These are phyloP conservation scores for Spathaspora gorwiae DNA, from an alignment of 805 yeast species.

Conservation along the genomic window DNA sequence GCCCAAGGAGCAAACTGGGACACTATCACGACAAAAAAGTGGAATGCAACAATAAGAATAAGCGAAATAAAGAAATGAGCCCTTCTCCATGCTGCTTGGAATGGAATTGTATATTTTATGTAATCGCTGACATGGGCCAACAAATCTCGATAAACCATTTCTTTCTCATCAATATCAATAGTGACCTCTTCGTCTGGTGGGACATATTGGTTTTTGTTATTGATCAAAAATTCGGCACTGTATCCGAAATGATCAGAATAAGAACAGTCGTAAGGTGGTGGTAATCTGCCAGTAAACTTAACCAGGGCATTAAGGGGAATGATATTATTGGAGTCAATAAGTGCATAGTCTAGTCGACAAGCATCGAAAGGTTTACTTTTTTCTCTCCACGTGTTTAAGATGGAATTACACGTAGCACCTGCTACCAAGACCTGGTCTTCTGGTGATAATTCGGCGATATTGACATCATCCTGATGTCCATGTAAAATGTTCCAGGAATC, in stretches of 20 bases:
- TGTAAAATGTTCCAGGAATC: conserved; percentile 81
- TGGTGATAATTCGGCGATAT: conserved; percentile 24
- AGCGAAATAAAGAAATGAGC: conserved; percentile 56
- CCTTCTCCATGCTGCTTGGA: conserved; percentile 64
- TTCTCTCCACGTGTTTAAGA: conserved; percentile 80
- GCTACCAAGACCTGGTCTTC: conserved; percentile 60
- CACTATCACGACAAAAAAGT: conserved; percentile 44
- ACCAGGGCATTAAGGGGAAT: conserved; percentile 62
- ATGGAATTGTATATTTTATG: conserved; percentile 41
- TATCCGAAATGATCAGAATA: conserved; percentile 94
- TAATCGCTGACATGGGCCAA: conserved; percentile 30
- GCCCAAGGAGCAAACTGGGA: conserved; percentile 54
- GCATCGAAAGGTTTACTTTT: conserved; percentile 59
- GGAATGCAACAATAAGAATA: conserved; percentile 38
- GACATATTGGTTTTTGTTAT: conserved; percentile 4
- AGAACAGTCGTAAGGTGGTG: conserved; percentile 52
- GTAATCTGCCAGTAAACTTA: conserved; percentile 64
- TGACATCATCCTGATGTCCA: conserved; percentile 7
- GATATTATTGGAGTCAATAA: conserved; percentile 57
- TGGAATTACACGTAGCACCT: conserved; percentile 89
- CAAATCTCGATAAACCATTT: conserved; percentile 35
- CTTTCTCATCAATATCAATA: conserved; percentile 7
- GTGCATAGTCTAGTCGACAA: conserved; percentile 84
- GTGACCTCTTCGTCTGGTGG: conserved; percentile 5
- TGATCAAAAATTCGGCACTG: conserved; percentile 24